These are phyloP conservation scores for Ulmus americana DNA, from an alignment of 331 rosid genomes.

Conservation along the genomic window DNA sequence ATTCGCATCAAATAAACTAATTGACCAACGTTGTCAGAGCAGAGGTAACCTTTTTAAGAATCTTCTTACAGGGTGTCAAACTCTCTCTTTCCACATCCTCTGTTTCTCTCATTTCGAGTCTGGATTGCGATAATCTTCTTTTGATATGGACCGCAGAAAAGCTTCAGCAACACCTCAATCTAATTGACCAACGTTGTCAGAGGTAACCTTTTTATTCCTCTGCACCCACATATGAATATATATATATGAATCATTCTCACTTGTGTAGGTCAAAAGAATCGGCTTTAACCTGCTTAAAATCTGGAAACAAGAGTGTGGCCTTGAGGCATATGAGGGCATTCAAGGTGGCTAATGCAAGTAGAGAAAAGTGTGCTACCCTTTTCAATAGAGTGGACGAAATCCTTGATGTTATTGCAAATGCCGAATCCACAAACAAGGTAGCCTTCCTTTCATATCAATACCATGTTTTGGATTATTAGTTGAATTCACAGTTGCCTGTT, in stretches of 20 bases:
- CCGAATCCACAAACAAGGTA: slow-evolving; percentile 81
- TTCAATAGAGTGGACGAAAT: slow-evolving; percentile 87
- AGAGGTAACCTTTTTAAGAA: not conserved
- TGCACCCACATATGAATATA: too few species aligned
- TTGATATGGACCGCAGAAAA: slow-evolving; percentile 66
- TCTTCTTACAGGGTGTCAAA: slow-evolving; percentile 64
- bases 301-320: slow-evolving; percentile 68
- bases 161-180: slow-evolving; percentile 73
- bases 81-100: slow-evolving; percentile 52
- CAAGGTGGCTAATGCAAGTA: slow-evolving; percentile 51
- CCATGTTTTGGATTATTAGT: too few species aligned
- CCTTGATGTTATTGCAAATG: slow-evolving; percentile 50
- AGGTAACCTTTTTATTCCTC: slow-evolving; percentile 31
- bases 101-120: slow-evolving; percentile 46
- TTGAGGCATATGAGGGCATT: slow-evolving; percentile 75
- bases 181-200: slow-evolving; percentile 62
- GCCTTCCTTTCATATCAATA: too few species aligned
- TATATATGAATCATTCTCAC: not conserved
- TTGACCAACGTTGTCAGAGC: too few species aligned
- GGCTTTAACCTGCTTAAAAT: slow-evolving; percentile 59
- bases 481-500: slow-evolving; percentile 2
- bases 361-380: slow-evolving; percentile 67
- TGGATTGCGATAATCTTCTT: slow-evolving; percentile 62
- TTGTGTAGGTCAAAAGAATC: slow-evolving; percentile 59
- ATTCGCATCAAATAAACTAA: too few species aligned